Conservation (phyloP, 257 asterid genomes). For the Salvia hispanica region DNA sequence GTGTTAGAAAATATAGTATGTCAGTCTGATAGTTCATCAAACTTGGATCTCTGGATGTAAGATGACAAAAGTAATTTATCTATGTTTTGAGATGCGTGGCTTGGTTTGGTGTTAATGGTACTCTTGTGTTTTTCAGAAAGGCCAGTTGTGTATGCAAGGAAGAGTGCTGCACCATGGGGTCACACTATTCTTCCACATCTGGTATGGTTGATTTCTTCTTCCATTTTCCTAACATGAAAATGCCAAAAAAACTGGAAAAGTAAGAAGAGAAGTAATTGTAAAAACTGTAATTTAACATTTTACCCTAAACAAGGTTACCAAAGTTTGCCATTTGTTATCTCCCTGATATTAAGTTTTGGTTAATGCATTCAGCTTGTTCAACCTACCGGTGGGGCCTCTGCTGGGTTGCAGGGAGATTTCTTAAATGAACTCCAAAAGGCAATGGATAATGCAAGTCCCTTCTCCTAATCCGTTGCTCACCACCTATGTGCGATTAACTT, state of each 20-base stretch:
- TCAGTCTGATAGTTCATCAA: constrained; percentile 6
- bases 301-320: not conserved
- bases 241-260: not conserved
- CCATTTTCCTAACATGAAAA: not conserved
- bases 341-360: constrained; percentile 13
- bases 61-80: not conserved
- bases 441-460: constrained; percentile 54
- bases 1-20: constrained; percentile 11
- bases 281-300: not conserved
- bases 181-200: constrained; percentile 74
- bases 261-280: not conserved
- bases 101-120: constrained; percentile 19
- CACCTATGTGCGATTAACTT: constrained; percentile 25
- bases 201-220: constrained; percentile 45
- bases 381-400: constrained; percentile 50
- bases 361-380: constrained; percentile 53
- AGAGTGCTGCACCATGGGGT: constrained; percentile 68
- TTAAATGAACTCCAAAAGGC: constrained; percentile 70
- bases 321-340: constrained; percentile 11
- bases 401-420: constrained; percentile 73
- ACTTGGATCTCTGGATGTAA: constrained; percentile 16
- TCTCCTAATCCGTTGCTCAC: constrained; percentile 36
- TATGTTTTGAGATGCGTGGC: constrained; percentile 12
- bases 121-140: constrained; percentile 53
- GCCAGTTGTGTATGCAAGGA: constrained; percentile 71